A percentile compares a stretch with the other conserved stretches of the same genome.
Conservation (phyloP, 208 protist species). For the Trypanosoma avium region DNA sequence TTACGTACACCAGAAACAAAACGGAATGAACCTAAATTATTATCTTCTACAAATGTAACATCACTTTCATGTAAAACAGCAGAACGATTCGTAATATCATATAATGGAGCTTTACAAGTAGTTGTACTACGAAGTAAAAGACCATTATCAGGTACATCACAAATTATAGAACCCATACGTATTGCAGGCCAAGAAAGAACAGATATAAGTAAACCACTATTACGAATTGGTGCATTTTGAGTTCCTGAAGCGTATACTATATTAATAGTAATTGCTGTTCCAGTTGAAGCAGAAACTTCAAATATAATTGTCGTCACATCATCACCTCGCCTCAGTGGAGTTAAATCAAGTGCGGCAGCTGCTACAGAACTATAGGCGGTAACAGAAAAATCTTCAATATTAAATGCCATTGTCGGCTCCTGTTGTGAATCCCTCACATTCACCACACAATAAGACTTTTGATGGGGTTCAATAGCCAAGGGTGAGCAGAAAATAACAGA, state of each 20-base stretch:
- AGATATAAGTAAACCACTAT: constrained; percentile 38
- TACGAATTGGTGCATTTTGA: constrained; percentile 24
- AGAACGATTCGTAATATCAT: constrained; percentile 24
- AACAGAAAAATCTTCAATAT: constrained; percentile 32
- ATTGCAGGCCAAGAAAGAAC: constrained; percentile 36
- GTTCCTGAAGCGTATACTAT: constrained; percentile 20
- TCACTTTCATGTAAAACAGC: constrained; percentile 37
- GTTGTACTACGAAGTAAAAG: constrained; percentile 38
- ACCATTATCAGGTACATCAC: constrained; percentile 26
- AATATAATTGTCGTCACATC: constrained; percentile 45
- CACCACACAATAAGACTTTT: constrained; percentile 35
- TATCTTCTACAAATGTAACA: constrained; percentile 38
- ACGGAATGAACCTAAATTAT: constrained; percentile 34
- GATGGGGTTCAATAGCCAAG: constrained; percentile 28
- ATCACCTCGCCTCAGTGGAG: constrained; percentile 22
- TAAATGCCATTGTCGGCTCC: constrained; percentile 39
- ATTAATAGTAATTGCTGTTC: constrained; percentile 32
- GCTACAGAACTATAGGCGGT: constrained; percentile 21
- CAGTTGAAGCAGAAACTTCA: constrained; percentile 28
- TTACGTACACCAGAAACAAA: constrained; percentile 36
- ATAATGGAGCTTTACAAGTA: constrained; percentile 31
- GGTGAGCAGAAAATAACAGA: constrained; percentile 38
- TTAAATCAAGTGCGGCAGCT: constrained; percentile 27
- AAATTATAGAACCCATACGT: constrained; percentile 35
- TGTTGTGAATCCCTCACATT: constrained; percentile 34